These are phyloP conservation scores for Boletus vinaceobasis DNA, from an alignment of 768 basidiomycete genomes.

Conservation along the genomic window DNA sequence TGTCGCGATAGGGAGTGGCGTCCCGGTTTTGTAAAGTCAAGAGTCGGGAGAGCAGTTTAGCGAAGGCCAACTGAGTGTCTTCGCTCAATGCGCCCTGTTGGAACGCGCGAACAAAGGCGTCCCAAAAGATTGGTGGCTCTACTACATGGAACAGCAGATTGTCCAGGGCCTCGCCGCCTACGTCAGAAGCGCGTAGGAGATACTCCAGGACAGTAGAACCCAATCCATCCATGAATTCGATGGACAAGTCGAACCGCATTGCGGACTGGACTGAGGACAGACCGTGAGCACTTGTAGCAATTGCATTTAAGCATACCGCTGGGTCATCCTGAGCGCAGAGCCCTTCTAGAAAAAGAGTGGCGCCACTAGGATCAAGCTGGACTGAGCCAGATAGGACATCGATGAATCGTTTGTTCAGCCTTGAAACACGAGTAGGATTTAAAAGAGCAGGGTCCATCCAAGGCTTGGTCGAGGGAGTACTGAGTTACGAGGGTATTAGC, in stretches of 20 bases:
- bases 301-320: constrained; percentile 34
- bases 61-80: constrained; percentile 39
- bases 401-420: constrained; percentile 35
- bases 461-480: not conserved
- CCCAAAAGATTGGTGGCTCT: constrained; percentile 53
- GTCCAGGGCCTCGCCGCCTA: constrained; percentile 42
- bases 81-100: constrained; percentile 30
- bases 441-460: not conserved
- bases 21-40: constrained; percentile 34
- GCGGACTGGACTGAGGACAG: constrained; percentile 37
- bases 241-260: constrained; percentile 37
- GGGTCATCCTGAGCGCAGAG: constrained; percentile 42
- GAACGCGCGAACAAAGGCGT: constrained; percentile 32
- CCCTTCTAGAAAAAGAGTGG: constrained; percentile 43
- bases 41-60: constrained; percentile 48
- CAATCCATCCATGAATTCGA: constrained; percentile 41
- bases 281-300: constrained; percentile 39
- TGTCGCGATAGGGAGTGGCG: constrained; percentile 35
- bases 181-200: constrained; percentile 35
- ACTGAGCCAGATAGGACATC: constrained; percentile 30
- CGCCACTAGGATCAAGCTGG: constrained; percentile 19
- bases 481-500: too few relatives aligned
- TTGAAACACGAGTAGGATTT: constrained; percentile 2
- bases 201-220: constrained; percentile 37
- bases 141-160: constrained; percentile 41